A percentile compares a stretch with the other conserved stretches of the same genome.
Conservation (phyloP, 805 yeast genomes). For the Scheffersomyces coipomensis region DNA sequence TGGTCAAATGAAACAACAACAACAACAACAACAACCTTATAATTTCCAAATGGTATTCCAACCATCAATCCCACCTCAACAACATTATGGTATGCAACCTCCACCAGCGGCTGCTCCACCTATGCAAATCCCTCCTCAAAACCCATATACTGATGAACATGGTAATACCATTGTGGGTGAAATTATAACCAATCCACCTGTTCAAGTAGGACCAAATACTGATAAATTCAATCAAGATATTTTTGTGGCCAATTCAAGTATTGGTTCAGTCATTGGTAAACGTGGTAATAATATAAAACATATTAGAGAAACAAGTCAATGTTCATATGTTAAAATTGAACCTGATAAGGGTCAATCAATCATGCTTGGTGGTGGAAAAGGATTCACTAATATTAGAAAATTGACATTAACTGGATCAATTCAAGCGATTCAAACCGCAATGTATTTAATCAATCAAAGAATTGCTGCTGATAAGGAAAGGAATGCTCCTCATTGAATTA, state of each 20-base stretch:
- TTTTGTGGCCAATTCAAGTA: constrained; percentile 71
- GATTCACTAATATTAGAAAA: constrained; percentile 48
- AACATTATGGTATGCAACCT: constrained; percentile 12
- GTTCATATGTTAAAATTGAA: constrained; percentile 69
- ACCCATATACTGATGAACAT: constrained; percentile 41
- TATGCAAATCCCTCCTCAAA: constrained; percentile 28
- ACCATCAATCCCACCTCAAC: constrained; percentile 33
- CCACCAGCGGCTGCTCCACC: constrained; percentile 12
- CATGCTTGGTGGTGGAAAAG: constrained; percentile 44
- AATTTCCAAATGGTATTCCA: constrained; percentile 42
- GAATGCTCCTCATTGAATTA: constrained; percentile 18
- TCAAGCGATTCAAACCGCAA: constrained; percentile 69
- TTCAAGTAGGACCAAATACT: constrained; percentile 27
- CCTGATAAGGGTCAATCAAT: constrained; percentile 53
- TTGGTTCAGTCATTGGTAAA: constrained; percentile 84
- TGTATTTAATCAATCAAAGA: constrained; percentile 67
- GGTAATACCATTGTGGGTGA: constrained; percentile 45
- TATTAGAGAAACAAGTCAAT: constrained; percentile 70
- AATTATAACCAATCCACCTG: constrained; percentile 40
- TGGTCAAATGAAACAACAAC: constrained; percentile 11
- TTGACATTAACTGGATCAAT: constrained; percentile 67
- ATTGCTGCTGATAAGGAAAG: constrained; percentile 65
- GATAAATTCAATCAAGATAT: constrained; percentile 68
- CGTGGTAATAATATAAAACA: constrained; percentile 82
- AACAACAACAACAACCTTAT: constrained; percentile 23